Base-by-base conservation (phyloP, 441 rosid genomes). In the Aleurites moluccanus region DNA sequence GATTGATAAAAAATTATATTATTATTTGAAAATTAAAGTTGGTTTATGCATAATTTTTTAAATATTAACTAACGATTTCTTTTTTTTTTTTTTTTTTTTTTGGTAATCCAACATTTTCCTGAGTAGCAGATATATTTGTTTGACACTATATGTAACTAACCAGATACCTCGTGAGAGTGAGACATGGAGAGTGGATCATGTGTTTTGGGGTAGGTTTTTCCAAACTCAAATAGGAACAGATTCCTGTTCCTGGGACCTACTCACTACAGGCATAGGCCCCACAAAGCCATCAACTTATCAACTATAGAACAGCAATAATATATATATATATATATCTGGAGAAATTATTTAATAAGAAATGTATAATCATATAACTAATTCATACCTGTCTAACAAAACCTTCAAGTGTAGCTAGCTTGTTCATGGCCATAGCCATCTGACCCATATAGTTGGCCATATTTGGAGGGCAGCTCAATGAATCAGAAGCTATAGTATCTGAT, bases 381-480 rank as follows among this genome's bases (percentile, higher is more conserved):
- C 73, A 20, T 84, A 96, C 99, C 99, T 96, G 98, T 78, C 92
- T 87, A 69, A 96, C 97, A 62, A 93, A 92, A 50, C 91, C 92
- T 84, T 96, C 96, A 27, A 93, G 88, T 7, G 94, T 72, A 38
- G 98, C 88, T 76, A 96, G 98, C 85, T 96, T 96, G 90, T 80
- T 93, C 82, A 96, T 89, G 80, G 98, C 99, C 4, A 88, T 60
- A 66, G 99, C 92, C 99, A 96, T 96, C 65, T 92, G 98, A 57
- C 92, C 88, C 98, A 96, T 93, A 87, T 89, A 93, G 83, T 91
- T 96, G 33, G 89, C 86, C 91, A 93, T 85, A 84, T 89, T 92
- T 10, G 97, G 92, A 71, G 97, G 92, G 71, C 79, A 82, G 80
- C 87, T 85, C 65, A 96, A 80, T 10, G 99, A 87, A 53, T 93